phyloP scores from a whole-genome alignment of 148 eudicot genomes.

The Vaccinium myrtillus region DNA sequence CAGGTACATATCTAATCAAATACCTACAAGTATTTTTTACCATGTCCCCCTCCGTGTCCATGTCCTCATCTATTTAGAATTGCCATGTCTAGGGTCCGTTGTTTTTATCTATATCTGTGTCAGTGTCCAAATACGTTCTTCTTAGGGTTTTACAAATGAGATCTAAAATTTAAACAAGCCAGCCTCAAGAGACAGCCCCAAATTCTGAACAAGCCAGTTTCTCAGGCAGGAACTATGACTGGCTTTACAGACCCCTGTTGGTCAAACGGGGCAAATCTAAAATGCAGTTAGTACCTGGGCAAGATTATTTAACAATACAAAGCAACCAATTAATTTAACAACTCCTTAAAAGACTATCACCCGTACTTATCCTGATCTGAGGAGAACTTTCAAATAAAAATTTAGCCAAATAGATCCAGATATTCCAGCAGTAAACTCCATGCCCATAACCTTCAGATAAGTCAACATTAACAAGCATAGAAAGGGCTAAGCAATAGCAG shows the following conservation, averaged over 20 bases:
- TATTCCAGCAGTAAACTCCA: not conserved
- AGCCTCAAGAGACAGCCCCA: not conserved
- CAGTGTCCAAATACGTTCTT: too few relatives aligned
- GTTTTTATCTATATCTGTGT: too few relatives aligned
- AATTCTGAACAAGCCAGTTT: not conserved
- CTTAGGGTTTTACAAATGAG: not conserved
- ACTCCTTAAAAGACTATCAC: not conserved
- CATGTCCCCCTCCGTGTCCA: too few relatives aligned
- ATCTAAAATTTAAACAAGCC: not conserved
- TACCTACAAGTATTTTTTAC: too few relatives aligned
- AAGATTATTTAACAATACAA: not conserved
- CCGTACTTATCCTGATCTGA: too few relatives aligned
- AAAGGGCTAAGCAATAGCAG: not conserved
- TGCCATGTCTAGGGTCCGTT: too few relatives aligned
- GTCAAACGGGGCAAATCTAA: not conserved
- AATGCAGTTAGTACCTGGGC: conserved; percentile 7
- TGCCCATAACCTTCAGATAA: not conserved
- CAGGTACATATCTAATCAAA: not conserved
- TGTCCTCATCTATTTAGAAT: too few relatives aligned
- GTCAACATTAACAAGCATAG: not conserved
- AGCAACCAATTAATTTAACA: not conserved
- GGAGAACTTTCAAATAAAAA: not conserved
- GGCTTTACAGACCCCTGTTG: not conserved
- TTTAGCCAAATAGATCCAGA: not conserved
- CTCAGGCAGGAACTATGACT: not conserved